Conservation (phyloP, 495 filamentous ascomycete genomes). For the Hypomontagnella monticulosa region DNA sequence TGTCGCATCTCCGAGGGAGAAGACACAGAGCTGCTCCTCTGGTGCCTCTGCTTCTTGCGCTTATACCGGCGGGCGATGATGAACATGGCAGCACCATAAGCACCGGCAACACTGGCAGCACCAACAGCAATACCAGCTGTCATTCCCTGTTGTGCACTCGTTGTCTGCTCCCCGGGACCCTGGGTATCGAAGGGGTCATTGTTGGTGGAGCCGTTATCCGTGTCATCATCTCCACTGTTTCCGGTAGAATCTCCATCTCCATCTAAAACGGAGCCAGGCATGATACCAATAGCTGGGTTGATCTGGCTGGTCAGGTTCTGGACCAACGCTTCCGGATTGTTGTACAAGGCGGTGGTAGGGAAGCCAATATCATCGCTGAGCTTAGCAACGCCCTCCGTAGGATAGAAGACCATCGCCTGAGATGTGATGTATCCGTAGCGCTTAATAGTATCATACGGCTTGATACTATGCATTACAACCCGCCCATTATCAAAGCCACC, state of each 20-base stretch:
- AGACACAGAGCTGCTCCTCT: constrained; percentile 75
- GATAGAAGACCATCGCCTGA: constrained; percentile 78
- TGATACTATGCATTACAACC: constrained; percentile 74
- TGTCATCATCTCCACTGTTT: constrained; percentile 33
- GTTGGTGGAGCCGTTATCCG: constrained; percentile 39
- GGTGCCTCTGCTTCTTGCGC: constrained; percentile 82
- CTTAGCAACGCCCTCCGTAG: constrained; percentile 67
- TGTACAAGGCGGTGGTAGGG: constrained; percentile 77
- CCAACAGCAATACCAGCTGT: constrained; percentile 86
- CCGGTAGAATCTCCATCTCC: constrained; percentile 44
- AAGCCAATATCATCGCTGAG: constrained; percentile 72
- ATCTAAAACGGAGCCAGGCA: constrained; percentile 63
- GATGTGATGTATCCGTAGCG: constrained; percentile 84
- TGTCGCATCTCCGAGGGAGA: constrained; percentile 63
- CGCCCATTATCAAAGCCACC: constrained; percentile 60
- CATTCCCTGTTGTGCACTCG: constrained; percentile 69
- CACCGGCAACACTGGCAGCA: constrained; percentile 80
- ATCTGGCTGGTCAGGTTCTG: constrained; percentile 79
- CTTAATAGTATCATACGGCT: constrained; percentile 78
- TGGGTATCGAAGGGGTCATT: constrained; percentile 53
- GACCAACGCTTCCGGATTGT: constrained; percentile 67
- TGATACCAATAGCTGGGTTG: constrained; percentile 83
- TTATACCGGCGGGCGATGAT: constrained; percentile 93
- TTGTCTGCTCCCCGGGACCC: constrained; percentile 51
- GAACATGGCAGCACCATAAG: constrained; percentile 99